Conservation (phyloP, 805 yeast species). For the Cyberlindnera mycetangii region DNA sequence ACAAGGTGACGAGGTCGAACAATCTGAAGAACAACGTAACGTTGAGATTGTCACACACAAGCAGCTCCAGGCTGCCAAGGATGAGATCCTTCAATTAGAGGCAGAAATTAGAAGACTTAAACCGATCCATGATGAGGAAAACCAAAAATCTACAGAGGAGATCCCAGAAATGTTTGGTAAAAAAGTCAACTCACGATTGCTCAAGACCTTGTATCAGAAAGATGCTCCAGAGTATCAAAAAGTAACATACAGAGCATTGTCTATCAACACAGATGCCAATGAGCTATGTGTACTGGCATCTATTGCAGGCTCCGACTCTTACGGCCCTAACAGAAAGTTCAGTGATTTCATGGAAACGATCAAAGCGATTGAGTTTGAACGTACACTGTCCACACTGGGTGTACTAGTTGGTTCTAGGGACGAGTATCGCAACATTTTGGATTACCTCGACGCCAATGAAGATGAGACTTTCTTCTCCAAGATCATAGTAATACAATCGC, state of each 20-base stretch:
- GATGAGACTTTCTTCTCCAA: conserved; percentile 13
- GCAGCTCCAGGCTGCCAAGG: conserved; percentile 5
- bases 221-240: conserved; percentile 14
- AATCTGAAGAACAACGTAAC: conserved; percentile 3
- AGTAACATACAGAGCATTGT: conserved; percentile 8
- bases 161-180: conserved; percentile 3
- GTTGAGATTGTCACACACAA: conserved; percentile 1
- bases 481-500: conserved; percentile 20
- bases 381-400: conserved; percentile 23
- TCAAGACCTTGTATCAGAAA: conserved; percentile 4
- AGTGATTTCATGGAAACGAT: conserved; percentile 34
- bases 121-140: neutral
- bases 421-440: conserved; percentile 9
- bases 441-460: conserved; percentile 11
- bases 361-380: conserved; percentile 26
- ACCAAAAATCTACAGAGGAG: neutral
- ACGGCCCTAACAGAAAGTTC: conserved; percentile 35
- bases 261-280: conserved; percentile 6
- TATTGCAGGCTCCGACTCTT: conserved; percentile 33
- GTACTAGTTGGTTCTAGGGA: conserved; percentile 19
- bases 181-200: conserved; percentile 9
- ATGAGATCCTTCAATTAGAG: conserved; percentile 5
- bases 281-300: conserved; percentile 14
- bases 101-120: conserved; percentile 1
- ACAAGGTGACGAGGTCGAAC: neutral